These are phyloP conservation scores for Saccharomyces hybrid DNA, from an alignment of 1,139 yeast species.

Conservation along the genomic window DNA sequence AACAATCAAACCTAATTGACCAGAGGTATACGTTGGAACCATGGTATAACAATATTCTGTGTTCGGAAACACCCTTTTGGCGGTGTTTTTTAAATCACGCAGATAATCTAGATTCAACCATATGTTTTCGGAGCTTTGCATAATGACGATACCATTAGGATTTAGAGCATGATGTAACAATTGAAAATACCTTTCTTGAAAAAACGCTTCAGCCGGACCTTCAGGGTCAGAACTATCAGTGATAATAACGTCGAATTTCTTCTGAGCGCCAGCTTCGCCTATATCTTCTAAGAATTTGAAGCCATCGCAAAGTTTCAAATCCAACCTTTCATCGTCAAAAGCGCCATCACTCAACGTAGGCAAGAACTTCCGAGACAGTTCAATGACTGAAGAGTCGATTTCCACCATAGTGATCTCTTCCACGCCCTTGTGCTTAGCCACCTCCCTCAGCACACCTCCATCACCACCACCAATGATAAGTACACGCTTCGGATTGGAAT, in stretches of 20 bases:
- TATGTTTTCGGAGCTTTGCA: slow-evolving; percentile 87
- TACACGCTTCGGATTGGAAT: slow-evolving; percentile 79
- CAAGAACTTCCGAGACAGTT: slow-evolving; percentile 63
- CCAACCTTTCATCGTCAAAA: slow-evolving; percentile 63
- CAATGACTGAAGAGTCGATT: slow-evolving; percentile 80
- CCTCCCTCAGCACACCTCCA: slow-evolving; percentile 90
- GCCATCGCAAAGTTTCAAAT: slow-evolving; percentile 79
- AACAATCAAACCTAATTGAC: slow-evolving; percentile 83
- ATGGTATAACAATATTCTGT: slow-evolving; percentile 81
- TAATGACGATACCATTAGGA: slow-evolving; percentile 71
- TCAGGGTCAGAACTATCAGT: slow-evolving; percentile 97
- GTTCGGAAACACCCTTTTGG: slow-evolving; percentile 63
- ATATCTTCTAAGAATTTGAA: slow-evolving; percentile 60
- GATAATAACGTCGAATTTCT: slow-evolving; percentile 73
- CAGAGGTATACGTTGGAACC: slow-evolving; percentile 95
- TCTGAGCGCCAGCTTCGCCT: slow-evolving; percentile 33
- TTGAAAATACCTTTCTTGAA: slow-evolving; percentile 75
- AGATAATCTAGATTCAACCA: slow-evolving; percentile 79
- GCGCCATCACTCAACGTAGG: slow-evolving; percentile 69
- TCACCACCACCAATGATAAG: slow-evolving; percentile 94
- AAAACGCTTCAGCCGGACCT: slow-evolving; percentile 94
- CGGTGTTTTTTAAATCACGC: slow-evolving; percentile 50
- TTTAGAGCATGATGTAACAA: slow-evolving; percentile 62
- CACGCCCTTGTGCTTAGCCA: slow-evolving; percentile 70
- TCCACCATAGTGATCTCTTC: slow-evolving; percentile 77